Evolutionary conservation across 2,329 filamentous ascomycete genomes (phyloP), one percentile per base, ranked within the genome.

Genomic region (Xylariales sp.): DNA sequence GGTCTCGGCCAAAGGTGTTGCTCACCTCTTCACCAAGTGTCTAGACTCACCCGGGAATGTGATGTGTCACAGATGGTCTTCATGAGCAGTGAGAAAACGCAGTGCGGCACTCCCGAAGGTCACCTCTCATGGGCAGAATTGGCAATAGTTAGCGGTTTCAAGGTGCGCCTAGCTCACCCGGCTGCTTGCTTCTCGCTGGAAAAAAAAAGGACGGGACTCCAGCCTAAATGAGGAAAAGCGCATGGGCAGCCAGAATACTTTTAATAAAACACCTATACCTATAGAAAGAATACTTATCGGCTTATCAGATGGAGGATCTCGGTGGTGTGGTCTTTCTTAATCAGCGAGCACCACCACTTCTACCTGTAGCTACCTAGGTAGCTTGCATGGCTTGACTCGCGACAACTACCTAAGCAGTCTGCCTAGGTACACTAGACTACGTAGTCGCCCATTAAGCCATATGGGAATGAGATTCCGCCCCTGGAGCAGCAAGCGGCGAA

Each of bases 211-310:
- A 46, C 39, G 5, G 41, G 41, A 30, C 50, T 61, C 55, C 50
- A 48, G 55, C 65, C 65, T 61, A 56, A 64, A 64, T 61, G 50
- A 56, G 54, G 54, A 30, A 56, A 56, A 32, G 54, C 32, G 39
- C 56, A 50, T 61, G 5, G 50, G 50, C 32, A 45, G 18, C 28
- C 46, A 52, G 53, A 41, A 41, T 4, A 41, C 39, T 41, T 41
- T 41, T 14, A 12, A 4, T 41, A 14, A 41, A 41, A 41, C 14
- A 41, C 39, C 39, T 34, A 41, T 41, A 41, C 39, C 39, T 34
- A 41, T 12, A 12, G 56, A 34, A 32, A 48, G 23, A 23, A 46
- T 32, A 34, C 18, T 16, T 57, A 45, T 55, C 36, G 18, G 16
- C 12, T 30, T 14, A 23, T 55, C 18, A 39, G 41, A 55, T 16